Conservation (phyloP, 1,139 yeast genomes). For the Pneumocystis carinii region DNA sequence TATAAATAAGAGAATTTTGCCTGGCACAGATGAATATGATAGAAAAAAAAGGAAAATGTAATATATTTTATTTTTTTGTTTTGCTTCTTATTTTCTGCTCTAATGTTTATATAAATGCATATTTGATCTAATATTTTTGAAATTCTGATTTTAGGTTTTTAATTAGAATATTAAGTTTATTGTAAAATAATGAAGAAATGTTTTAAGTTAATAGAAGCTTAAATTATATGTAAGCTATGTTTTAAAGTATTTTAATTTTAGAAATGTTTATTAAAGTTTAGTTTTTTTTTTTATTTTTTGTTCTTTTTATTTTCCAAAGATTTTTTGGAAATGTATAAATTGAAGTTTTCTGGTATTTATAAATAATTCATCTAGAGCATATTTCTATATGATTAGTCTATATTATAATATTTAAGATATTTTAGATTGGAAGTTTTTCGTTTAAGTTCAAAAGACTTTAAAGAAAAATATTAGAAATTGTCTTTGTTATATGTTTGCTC, state of each 20-base stretch:
- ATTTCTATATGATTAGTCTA: too few relatives aligned
- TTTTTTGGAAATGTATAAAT: too few relatives aligned
- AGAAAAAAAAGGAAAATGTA: background rate
- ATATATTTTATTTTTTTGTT: background rate
- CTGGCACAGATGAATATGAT: background rate
- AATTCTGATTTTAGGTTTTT: background rate
- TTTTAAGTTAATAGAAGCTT: background rate
- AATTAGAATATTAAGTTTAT: background rate
- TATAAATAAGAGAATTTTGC: slow-evolving; percentile 1
- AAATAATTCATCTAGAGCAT: too few relatives aligned
- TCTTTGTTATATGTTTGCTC: too few relatives aligned
- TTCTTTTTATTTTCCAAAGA: too few relatives aligned
- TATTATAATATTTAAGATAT: too few relatives aligned
- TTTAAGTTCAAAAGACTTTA: too few relatives aligned
- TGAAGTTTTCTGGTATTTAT: too few relatives aligned
- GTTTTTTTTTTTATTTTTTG: too few relatives aligned
- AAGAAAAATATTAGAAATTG: too few relatives aligned
- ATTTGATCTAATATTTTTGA: background rate
- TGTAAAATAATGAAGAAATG: background rate
- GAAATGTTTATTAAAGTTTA: background rate
- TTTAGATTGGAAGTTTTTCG: too few relatives aligned
- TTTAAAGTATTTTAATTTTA: background rate
- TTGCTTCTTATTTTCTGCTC: background rate
- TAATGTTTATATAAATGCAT: background rate
- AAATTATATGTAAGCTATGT: background rate